phyloP scores from a whole-genome alignment of 1,139 yeast genomes.

The Debaryomyces robertsiae region DNA sequence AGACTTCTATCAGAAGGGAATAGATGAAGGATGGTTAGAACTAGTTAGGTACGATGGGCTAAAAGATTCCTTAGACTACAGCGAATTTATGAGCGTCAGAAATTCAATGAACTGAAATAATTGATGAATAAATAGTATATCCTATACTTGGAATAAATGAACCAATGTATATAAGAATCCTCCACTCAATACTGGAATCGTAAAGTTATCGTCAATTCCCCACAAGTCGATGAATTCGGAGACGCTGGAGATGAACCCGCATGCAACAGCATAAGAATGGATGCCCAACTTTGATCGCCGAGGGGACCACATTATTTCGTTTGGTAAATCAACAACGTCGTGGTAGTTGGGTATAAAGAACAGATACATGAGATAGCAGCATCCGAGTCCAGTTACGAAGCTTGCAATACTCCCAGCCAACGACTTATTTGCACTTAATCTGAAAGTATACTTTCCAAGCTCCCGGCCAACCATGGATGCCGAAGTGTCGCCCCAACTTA shows the following conservation, averaged over 20 bases:
- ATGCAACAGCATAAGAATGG: constrained; percentile 54
- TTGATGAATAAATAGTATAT: background rate
- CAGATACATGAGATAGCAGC: constrained; percentile 71
- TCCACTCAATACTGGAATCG: constrained; percentile 87
- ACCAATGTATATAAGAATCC: constrained; percentile 57
- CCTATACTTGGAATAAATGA: constrained; percentile 18
- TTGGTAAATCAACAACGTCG: constrained; percentile 49
- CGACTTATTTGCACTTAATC: constrained; percentile 70
- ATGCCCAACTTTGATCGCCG: constrained; percentile 59
- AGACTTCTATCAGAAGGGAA: constrained; percentile 32
- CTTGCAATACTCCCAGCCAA: constrained; percentile 91
- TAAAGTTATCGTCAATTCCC: constrained; percentile 85
- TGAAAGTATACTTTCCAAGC: constrained; percentile 83
- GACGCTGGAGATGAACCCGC: constrained; percentile 84
- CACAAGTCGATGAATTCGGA: constrained; percentile 79
- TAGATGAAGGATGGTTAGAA: constrained; percentile 38
- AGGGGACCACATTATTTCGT: constrained; percentile 66
- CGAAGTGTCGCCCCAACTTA: constrained; percentile 98
- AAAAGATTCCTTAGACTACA: constrained; percentile 30
- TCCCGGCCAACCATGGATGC: constrained; percentile 91
- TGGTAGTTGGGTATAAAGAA: constrained; percentile 62
- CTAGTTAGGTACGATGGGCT: constrained; percentile 44
- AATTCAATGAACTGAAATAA: constrained; percentile 5
- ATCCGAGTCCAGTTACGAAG: constrained; percentile 66
- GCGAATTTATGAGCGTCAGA: constrained; percentile 26